Evolutionary conservation across 805 yeast species (phyloP), one percentile per base, ranked within the genome.

Genomic region (Candida corydali): DNA sequence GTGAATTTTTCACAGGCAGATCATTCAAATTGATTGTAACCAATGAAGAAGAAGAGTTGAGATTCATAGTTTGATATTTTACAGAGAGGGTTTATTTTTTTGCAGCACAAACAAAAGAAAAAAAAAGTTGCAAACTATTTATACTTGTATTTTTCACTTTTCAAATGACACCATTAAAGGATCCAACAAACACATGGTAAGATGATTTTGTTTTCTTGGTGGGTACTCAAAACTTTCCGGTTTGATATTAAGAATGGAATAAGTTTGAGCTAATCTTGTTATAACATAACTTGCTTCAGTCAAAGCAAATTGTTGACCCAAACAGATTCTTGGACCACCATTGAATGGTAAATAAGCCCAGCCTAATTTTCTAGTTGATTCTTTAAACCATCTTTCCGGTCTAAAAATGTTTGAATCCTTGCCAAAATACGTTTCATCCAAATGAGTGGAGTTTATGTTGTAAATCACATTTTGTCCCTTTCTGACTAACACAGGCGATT

Each of bases 281-380:
- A 66, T 46, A 14, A 64, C 59, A 50, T 71, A 73, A 16, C 70
- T 60, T n/a, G 76, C 75, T 54, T 74, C 78, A 19, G 76, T 71
- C 15, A 73, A 63, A 2, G 79, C 80, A 55, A 71, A 73, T 52
- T 74, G 78, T 58, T 73, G 78, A 28, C 80, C 80, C 40, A 75
- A 58, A 46, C 80, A 75, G 39, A 74, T 72, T 43, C 80, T 55
- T 17, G 79, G 79, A 3, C 80, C 80, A 27, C 78, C 76, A 43
- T 72, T 71, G 53, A 73, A 73, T 19, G 78, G 78, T 35, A 73
- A 54, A 51, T 66, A 73, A 9, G 69, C 72, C 74, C 78, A 72
- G 2, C 70, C 65, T 36, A 60, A 54, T 36, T 49, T 50, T 41
- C 63, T 63, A 22, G 46, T 49, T 27, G 56, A 61, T 25, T 53